Evolutionary conservation across 192 early-diverging fungal species (phyloP).

Genomic region (Entophlyctis luteolus): DNA sequence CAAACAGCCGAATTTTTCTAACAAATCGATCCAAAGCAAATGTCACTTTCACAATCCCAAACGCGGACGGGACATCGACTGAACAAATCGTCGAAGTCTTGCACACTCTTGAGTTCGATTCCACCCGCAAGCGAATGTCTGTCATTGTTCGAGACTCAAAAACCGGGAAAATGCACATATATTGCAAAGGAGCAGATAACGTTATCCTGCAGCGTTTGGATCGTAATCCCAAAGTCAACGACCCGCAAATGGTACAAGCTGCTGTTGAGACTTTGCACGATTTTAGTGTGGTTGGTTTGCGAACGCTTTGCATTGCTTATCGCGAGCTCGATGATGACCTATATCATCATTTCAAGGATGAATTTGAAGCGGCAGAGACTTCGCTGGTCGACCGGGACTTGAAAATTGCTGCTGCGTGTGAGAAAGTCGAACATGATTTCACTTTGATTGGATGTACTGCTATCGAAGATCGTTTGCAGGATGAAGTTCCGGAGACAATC

Average conservation of each 20-base stretch:
- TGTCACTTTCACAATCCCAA: constrained; percentile 49
- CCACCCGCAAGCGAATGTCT: constrained; percentile 85
- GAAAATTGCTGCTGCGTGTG: constrained; percentile 39
- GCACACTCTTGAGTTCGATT: constrained; percentile 79
- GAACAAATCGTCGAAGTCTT: constrained; percentile 54
- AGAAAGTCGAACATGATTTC: constrained; percentile 46
- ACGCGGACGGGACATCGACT: constrained; percentile 32
- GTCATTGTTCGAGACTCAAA: constrained; percentile 70
- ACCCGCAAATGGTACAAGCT: constrained; percentile 11
- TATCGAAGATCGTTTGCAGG: constrained; percentile 60
- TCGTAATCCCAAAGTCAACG: constrained; percentile 13
- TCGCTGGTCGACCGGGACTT: constrained; percentile 60
- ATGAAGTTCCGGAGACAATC: constrained; percentile 60
- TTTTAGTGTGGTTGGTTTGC: constrained; percentile 61
- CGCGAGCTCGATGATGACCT: constrained; percentile 57
- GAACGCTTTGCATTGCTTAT: constrained; percentile 78
- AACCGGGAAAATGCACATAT: constrained; percentile 59
- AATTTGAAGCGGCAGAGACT: constrained; percentile 67
- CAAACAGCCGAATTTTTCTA: constrained; percentile 50
- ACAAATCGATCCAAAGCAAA: constrained; percentile 36
- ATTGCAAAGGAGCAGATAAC: constrained; percentile 91
- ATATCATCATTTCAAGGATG: constrained; percentile 64
- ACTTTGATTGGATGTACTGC: constrained; percentile 52
- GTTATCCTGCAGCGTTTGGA: constrained; percentile 71
- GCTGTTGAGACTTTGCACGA: constrained; percentile 36